These are phyloP conservation scores for Aegle marmelos DNA, from an alignment of 345 rosid species.

Conservation along the genomic window DNA sequence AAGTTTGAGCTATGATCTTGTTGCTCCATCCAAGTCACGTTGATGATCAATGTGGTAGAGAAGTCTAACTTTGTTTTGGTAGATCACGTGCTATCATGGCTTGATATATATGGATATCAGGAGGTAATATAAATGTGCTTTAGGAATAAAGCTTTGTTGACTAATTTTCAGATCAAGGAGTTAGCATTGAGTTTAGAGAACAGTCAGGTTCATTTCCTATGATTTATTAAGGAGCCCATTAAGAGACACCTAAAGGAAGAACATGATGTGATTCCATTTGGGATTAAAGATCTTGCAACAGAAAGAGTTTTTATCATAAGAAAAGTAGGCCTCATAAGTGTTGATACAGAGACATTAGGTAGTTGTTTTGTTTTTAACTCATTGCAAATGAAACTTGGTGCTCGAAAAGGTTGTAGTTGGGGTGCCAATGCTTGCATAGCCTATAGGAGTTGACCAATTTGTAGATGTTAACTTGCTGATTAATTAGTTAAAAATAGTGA, in stretches of 20 bases:
- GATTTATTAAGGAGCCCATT: conserved; percentile 38
- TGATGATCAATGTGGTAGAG: not conserved
- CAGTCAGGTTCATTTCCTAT: conserved; percentile 53
- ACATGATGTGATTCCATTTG: conserved; percentile 17
- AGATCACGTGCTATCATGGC: conserved; percentile 44
- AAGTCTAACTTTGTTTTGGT: conserved; percentile 26
- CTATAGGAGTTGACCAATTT: conserved; percentile 64
- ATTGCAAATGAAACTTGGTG: conserved; percentile 71
- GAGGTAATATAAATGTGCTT: conserved; percentile 70
- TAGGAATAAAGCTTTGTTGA: conserved; percentile 58
- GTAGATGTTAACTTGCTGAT: conserved; percentile 44
- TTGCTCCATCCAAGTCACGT: conserved; percentile 17
- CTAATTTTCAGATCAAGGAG: conserved; percentile 33
- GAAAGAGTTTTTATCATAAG: conserved; percentile 46
- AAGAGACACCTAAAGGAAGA: not conserved
- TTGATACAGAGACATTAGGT: conserved; percentile 42
- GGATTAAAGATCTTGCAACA: conserved; percentile 47
- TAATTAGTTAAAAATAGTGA: conserved; percentile 50
- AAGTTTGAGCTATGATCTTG: no score
- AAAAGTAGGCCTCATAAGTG: conserved; percentile 61
- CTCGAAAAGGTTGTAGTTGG: conserved; percentile 48
- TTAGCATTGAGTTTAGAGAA: conserved; percentile 45
- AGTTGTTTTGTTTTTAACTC: conserved; percentile 58
- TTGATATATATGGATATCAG: conserved; percentile 40
- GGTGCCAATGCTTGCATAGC: conserved; percentile 64